These are phyloP conservation scores for Scytalidium lignicola DNA, from an alignment of 2,329 filamentous ascomycete genomes.

Conservation along the genomic window DNA sequence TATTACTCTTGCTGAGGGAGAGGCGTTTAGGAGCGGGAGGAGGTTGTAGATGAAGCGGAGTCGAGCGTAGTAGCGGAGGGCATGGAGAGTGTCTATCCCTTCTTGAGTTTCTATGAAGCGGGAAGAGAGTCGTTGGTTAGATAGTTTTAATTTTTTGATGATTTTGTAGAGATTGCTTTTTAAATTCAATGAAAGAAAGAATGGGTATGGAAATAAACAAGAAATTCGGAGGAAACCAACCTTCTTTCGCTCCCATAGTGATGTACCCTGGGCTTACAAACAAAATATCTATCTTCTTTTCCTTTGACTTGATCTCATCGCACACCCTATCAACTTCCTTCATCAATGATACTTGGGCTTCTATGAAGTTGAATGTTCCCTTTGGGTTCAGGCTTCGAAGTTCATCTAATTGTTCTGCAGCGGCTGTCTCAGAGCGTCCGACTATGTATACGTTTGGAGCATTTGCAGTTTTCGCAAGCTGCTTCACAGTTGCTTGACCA, in stretches of 20 bases:
- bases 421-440: slow-evolving; percentile 36
- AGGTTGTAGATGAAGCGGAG: slow-evolving; percentile 52
- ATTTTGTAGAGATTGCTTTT: too few species aligned
- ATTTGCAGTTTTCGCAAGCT: slow-evolving; percentile 35
- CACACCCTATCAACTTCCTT: slow-evolving; percentile 45
- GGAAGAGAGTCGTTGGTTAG: too few species aligned
- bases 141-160: too few species aligned
- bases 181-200: too few species aligned
- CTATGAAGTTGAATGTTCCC: slow-evolving; percentile 42
- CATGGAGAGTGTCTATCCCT: slow-evolving; percentile 46
- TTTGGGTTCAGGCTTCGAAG: slow-evolving; percentile 36
- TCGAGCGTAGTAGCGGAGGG: slow-evolving; percentile 52
- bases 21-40: slow-evolving; percentile 46
- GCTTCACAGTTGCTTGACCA: slow-evolving; percentile 41
- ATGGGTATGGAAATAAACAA: not conserved
- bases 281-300: slow-evolving; percentile 40
- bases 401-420: slow-evolving; percentile 32
- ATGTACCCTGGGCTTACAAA: slow-evolving; percentile 38
- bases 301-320: slow-evolving; percentile 37
- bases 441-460: slow-evolving; percentile 46
- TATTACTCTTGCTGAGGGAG: slow-evolving; percentile 45
- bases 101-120: slow-evolving; percentile 45
- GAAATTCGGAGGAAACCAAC: slow-evolving; percentile 12
- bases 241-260: slow-evolving; percentile 21
- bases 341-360: slow-evolving; percentile 44